phyloP scores from a whole-genome alignment of 2,329 filamentous ascomycete genomes.

The Harringtonia lauricola region DNA sequence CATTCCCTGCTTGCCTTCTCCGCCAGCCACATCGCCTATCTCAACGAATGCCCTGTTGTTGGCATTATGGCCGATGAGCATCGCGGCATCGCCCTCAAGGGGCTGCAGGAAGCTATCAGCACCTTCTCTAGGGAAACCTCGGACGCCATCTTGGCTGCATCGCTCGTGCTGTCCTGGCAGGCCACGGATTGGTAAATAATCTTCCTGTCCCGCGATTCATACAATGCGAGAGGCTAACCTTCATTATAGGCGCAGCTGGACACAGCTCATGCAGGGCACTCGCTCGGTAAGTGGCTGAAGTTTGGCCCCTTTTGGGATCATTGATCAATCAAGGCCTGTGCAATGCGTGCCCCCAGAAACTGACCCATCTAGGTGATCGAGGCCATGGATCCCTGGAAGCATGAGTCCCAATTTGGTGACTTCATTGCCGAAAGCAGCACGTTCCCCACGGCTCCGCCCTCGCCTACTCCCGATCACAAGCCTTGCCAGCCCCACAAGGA shows the following conservation, averaged over 20 bases:
- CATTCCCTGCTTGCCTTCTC: constrained; percentile 85
- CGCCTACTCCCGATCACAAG: constrained; percentile 49
- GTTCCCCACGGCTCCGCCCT: constrained; percentile 55
- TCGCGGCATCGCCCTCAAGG: constrained; percentile 73
- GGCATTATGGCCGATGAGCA: constrained; percentile 85
- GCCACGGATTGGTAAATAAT: constrained; percentile 77
- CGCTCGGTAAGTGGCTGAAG: constrained; percentile 55
- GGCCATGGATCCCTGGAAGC: constrained; percentile 84
- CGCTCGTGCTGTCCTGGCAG: constrained; percentile 89
- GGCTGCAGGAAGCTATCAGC: constrained; percentile 77
- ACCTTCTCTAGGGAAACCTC: constrained; percentile 77
- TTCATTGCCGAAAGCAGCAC: constrained; percentile 73
- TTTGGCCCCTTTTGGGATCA: neutral
- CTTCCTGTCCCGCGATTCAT: neutral
- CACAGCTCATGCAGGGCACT: constrained; percentile 82
- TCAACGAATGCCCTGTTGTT: constrained; percentile 75
- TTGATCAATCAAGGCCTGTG: too few relatives aligned
- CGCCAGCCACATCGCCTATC: constrained; percentile 86
- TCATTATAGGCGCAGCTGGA: constrained; percentile 70
- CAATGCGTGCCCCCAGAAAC: too few relatives aligned
- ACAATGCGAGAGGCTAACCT: constrained; percentile 12
- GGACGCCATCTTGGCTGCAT: constrained; percentile 84
- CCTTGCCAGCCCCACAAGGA: constrained; percentile 56
- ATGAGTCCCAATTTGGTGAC: constrained; percentile 76
- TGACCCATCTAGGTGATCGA: constrained; percentile 56